Conservation (phyloP, 139 green algal genomes). For the Tetradesmus lagerheimii region DNA sequence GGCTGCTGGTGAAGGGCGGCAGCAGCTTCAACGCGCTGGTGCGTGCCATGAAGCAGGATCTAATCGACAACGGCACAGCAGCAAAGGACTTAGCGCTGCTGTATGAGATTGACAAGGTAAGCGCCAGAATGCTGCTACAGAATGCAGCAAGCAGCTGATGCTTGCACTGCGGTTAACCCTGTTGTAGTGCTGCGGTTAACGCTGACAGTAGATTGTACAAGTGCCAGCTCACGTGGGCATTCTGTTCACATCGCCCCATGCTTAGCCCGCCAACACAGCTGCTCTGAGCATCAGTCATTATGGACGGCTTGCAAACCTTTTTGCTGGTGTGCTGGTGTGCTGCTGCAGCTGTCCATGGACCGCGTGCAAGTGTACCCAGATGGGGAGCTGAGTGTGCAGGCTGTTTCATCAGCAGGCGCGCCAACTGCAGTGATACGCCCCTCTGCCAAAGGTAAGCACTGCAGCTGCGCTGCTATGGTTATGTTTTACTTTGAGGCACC, state of each 20-base stretch:
- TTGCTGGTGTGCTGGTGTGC: conserved; percentile 4
- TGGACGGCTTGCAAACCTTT: not conserved
- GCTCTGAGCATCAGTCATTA: too few species aligned
- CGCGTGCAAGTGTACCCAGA: conserved; percentile 86
- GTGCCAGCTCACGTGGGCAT: too few species aligned
- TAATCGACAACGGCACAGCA: conserved; percentile 68
- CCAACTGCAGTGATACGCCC: conserved; percentile 22
- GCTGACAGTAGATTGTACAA: too few species aligned
- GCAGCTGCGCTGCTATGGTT: not conserved
- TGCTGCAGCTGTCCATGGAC: conserved; percentile 84
- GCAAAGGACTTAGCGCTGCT: conserved; percentile 37
- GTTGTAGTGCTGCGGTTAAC: too few species aligned
- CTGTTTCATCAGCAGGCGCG: conserved; percentile 51
- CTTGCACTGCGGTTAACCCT: not conserved
- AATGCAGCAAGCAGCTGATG: too few species aligned
- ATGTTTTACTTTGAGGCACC: too few species aligned
- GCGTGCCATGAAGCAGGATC: conserved; percentile 91
- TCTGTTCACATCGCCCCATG: too few species aligned
- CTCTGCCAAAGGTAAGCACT: not conserved
- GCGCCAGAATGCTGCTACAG: not conserved
- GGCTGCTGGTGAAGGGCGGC: conserved; percentile 87
- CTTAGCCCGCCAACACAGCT: too few species aligned
- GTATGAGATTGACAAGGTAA: conserved; percentile 69
- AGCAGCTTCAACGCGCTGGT: conserved; percentile 91
- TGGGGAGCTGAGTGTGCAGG: conserved; percentile 86